A percentile compares a stretch with the other conserved stretches of the same genome.
Conservation (phyloP, 1,139 yeast genomes). For the Saccharomyces uvarum region DNA sequence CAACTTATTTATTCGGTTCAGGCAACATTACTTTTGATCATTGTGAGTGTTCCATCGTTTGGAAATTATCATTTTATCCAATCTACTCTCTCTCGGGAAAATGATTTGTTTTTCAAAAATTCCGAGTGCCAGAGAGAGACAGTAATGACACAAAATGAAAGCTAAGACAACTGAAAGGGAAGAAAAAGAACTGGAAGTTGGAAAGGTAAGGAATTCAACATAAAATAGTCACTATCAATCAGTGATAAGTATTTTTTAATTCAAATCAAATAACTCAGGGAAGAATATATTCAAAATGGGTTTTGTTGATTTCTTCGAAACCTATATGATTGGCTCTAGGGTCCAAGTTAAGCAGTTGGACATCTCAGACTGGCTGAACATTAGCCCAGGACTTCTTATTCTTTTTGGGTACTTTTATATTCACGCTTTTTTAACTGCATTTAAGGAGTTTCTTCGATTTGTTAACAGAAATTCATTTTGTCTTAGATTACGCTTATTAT, state of each 20-base stretch:
- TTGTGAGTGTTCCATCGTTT: neutral
- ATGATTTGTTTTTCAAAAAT: neutral
- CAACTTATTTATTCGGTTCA: neutral
- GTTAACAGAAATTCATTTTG: slow-evolving; percentile 5
- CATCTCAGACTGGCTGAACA: slow-evolving; percentile 11
- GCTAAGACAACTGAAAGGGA: neutral
- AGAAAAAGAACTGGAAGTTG: neutral
- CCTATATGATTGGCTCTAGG: slow-evolving; percentile 17
- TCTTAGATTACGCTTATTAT: slow-evolving; percentile 5
- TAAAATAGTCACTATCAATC: neutral
- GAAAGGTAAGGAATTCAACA: neutral
- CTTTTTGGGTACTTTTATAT: slow-evolving; percentile 7
- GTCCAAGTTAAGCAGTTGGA: slow-evolving; percentile 7
- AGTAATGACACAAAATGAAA: neutral
- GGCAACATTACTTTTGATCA: neutral
- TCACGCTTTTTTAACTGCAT: slow-evolving; percentile 6
- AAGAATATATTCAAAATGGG: slow-evolving; percentile 9
- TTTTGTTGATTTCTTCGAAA: slow-evolving; percentile 14
- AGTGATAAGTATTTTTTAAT: neutral
- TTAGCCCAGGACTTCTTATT: slow-evolving; percentile 7
- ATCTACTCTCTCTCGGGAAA: neutral
- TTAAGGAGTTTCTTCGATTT: neutral
- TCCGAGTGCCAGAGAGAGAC: neutral
- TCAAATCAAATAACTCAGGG: neutral
- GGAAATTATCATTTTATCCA: neutral